phyloP scores from a whole-genome alignment of 2,329 filamentous ascomycete genomes.

The Phoma sp. region DNA sequence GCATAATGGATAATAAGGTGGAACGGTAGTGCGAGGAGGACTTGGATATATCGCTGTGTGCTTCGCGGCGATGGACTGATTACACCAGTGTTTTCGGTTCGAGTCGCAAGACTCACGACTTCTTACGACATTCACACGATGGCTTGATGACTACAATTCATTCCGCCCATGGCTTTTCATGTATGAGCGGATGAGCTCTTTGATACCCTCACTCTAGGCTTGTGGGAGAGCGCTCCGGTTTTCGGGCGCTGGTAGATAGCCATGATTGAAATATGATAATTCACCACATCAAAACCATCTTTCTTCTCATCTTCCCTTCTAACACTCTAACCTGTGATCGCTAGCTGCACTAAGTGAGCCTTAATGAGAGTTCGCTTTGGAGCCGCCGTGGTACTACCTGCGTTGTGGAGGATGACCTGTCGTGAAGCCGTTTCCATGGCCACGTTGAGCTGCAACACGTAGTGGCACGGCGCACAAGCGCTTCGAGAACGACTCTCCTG shows the following conservation, averaged over 20 bases:
- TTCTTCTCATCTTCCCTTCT: not conserved
- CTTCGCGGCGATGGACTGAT: constrained; percentile 20
- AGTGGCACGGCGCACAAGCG: constrained; percentile 13
- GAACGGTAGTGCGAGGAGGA: constrained; percentile 18
- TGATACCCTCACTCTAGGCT: constrained; percentile 40
- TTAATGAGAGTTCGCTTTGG: not conserved
- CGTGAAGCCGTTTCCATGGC: constrained; percentile 1
- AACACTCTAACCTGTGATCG: not conserved
- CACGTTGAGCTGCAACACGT: constrained; percentile 6
- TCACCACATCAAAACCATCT: not conserved
- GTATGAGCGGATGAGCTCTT: constrained; percentile 33
- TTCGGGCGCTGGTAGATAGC: constrained; percentile 31
- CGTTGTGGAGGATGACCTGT: not conserved
- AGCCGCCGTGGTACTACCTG: not conserved
- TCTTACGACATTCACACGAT: constrained; percentile 24
- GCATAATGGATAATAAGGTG: constrained; percentile 34
- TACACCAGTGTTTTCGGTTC: constrained; percentile 19
- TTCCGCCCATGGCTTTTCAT: constrained; percentile 30
- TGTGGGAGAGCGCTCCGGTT: constrained; percentile 20
- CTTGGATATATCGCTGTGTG: constrained; percentile 34
- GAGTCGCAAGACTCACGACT: constrained; percentile 19
- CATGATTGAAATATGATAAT: constrained; percentile 31
- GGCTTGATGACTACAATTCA: constrained; percentile 35
- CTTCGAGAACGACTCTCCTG: not conserved
- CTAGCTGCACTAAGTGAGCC: not conserved